Conservation (phyloP, 768 basidiomycete species). For the Rhizopogon sp. region DNA sequence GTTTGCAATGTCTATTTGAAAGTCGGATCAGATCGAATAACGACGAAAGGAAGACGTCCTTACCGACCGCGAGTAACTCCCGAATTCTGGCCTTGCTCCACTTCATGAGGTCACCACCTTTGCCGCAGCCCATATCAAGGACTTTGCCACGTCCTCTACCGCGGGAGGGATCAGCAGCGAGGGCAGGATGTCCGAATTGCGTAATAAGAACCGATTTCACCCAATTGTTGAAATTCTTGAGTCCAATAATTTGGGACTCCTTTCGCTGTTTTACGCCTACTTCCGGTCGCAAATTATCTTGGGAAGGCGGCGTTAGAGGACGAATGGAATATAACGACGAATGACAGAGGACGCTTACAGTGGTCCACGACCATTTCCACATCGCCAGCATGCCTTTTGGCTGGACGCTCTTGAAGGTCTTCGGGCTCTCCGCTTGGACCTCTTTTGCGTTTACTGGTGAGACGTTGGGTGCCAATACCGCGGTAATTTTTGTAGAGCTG, state of each 20-base stretch:
- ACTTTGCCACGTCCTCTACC: constrained; percentile 60
- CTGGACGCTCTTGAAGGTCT: constrained; percentile 34
- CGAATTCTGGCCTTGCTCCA: constrained; percentile 84
- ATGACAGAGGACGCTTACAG: constrained; percentile 45
- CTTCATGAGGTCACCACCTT: constrained; percentile 95
- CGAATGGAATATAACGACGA: not conserved
- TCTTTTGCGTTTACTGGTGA: constrained; percentile 50
- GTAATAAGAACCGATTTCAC: constrained; percentile 96
- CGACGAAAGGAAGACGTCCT: not conserved
- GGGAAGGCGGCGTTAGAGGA: constrained; percentile 3
- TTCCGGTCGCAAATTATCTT: constrained; percentile 92
- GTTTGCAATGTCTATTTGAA: constrained; percentile 71
- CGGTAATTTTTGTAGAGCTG: constrained; percentile 52
- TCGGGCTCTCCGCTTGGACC: constrained; percentile 33
- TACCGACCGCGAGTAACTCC: constrained; percentile 81
- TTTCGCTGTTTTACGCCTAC: constrained; percentile 80
- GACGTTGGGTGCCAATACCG: constrained; percentile 50
- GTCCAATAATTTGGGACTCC: constrained; percentile 91
- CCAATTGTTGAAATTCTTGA: constrained; percentile 99
- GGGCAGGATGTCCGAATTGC: constrained; percentile 74
- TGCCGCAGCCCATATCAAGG: constrained; percentile 97
- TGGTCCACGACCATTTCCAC: constrained; percentile 71
- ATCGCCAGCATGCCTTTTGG: constrained; percentile 60
- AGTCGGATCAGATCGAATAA: not conserved
- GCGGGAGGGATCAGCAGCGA: constrained; percentile 35